Percentiles rank a stretch among this genome's conserved stretches.
phyloP scores from a whole-genome alignment of 1,284 basidiomycete genomes.

The Cystobasidiaceae sp. region DNA sequence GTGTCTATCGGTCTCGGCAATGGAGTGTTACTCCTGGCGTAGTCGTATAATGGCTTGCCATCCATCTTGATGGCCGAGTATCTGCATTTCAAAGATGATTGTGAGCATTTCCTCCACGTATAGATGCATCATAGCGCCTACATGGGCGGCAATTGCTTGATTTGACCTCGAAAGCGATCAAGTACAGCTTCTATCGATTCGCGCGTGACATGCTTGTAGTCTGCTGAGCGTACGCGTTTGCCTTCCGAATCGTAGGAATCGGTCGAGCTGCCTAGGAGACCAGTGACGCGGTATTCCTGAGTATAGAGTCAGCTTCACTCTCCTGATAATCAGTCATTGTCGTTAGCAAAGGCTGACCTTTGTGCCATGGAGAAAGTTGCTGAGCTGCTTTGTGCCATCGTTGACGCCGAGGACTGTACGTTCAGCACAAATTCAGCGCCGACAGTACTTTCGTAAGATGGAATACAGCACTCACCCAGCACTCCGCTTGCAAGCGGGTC shows the following conservation, averaged over 20 bases:
- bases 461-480: constrained; percentile 64
- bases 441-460: too few relatives aligned
- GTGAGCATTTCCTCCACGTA: neutral
- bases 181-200: constrained; percentile 68
- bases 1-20: constrained; percentile 87
- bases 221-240: constrained; percentile 64
- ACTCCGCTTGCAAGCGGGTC: constrained; percentile 97
- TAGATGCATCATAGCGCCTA: constrained; percentile 44
- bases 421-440: too few relatives aligned
- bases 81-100: constrained; percentile 50
- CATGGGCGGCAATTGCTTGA: constrained; percentile 87
- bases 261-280: constrained; percentile 87
- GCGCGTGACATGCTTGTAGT: constrained; percentile 77
- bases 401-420: constrained; percentile 69
- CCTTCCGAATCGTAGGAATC: constrained; percentile 92
- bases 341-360: constrained; percentile 59
- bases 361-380: constrained; percentile 78
- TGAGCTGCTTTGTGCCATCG: constrained; percentile 81
- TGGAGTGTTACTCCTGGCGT: constrained; percentile 82
- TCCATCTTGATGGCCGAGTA: constrained; percentile 99
- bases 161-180: constrained; percentile 75
- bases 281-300: constrained; percentile 86
- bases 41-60: constrained; percentile 91
- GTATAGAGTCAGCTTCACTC: neutral
- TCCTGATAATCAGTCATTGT: constrained; percentile 1